These are phyloP conservation scores for Saccharomyces jurei DNA, from an alignment of 805 yeast species.

Conservation along the genomic window DNA sequence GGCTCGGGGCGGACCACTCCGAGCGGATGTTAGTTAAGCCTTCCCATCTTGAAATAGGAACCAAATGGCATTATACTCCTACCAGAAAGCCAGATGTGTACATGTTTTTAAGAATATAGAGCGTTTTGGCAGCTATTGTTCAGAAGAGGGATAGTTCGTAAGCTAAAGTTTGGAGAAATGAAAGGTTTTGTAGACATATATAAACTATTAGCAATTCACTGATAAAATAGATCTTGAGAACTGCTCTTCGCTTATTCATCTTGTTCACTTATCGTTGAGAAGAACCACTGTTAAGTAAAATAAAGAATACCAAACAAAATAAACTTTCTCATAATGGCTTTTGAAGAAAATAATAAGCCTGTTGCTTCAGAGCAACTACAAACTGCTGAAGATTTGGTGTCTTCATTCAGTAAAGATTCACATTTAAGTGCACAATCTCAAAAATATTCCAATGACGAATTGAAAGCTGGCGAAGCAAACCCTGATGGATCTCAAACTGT, in stretches of 20 bases:
- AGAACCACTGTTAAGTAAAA: too few relatives aligned
- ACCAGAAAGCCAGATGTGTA: neutral
- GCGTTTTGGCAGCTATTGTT: neutral
- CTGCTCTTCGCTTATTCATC: neutral
- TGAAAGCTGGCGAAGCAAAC: constrained; percentile 8
- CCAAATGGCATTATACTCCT: neutral
- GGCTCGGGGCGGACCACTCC: neutral
- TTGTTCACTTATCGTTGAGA: neutral
- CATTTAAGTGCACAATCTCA: constrained; percentile 19
- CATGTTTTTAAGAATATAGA: neutral
- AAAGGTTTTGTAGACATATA: neutral
- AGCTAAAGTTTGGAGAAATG: neutral
- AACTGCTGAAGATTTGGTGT: neutral
- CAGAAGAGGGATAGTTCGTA: neutral
- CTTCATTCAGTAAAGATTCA: constrained; percentile 4
- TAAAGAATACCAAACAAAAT: too few relatives aligned
- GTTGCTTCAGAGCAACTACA: neutral
- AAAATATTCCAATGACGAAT: constrained; percentile 19
- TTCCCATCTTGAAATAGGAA: neutral
- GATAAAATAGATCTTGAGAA: neutral
- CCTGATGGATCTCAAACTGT: neutral
- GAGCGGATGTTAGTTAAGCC: neutral
- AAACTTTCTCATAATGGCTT: neutral
- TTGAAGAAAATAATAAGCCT: neutral
- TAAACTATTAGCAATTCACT: neutral